Conservation (phyloP, 208 protist genomes). For the Angomonas desouzai region DNA sequence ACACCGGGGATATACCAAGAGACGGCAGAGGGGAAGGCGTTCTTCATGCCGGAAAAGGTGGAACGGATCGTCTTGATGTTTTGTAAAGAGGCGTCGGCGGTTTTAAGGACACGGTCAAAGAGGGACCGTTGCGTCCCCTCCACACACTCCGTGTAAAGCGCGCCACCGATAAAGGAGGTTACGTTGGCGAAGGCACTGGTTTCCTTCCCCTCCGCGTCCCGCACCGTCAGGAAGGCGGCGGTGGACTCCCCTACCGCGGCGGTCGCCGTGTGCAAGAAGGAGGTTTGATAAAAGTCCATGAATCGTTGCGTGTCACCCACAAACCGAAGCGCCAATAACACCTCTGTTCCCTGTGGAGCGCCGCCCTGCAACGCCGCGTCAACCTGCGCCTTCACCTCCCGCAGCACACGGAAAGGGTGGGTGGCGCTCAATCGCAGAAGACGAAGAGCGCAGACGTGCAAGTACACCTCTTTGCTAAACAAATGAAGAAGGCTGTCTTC, state of each 20-base stretch:
- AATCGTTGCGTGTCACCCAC: background rate
- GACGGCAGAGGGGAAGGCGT: slow-evolving; percentile 50
- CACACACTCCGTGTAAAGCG: slow-evolving; percentile 27
- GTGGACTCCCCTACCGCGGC: background rate
- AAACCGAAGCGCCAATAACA: background rate
- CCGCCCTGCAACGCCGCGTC: background rate
- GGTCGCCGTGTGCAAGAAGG: background rate
- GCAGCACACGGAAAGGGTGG: slow-evolving; percentile 12
- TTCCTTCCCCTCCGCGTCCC: background rate
- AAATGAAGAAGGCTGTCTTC: slow-evolving; percentile 27
- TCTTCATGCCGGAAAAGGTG: slow-evolving; percentile 64
- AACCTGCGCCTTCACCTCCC: background rate
- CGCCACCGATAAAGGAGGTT: background rate
- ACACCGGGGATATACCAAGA: slow-evolving; percentile 71
- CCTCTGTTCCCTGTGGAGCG: background rate
- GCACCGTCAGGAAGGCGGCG: background rate
- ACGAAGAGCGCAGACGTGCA: slow-evolving; percentile 31
- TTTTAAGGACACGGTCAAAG: slow-evolving; percentile 32
- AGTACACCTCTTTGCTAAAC: slow-evolving; percentile 37
- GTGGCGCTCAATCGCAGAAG: slow-evolving; percentile 30
- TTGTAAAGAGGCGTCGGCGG: slow-evolving; percentile 42
- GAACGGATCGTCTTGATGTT: slow-evolving; percentile 73
- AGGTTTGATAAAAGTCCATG: background rate
- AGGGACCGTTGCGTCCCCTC: slow-evolving; percentile 20
- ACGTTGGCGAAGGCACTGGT: background rate